Percentiles rank a stretch among this genome's conserved stretches.
Evolutionary conservation across 345 rosid species (phyloP).

Genomic region (Eucalyptus marginata): DNA sequence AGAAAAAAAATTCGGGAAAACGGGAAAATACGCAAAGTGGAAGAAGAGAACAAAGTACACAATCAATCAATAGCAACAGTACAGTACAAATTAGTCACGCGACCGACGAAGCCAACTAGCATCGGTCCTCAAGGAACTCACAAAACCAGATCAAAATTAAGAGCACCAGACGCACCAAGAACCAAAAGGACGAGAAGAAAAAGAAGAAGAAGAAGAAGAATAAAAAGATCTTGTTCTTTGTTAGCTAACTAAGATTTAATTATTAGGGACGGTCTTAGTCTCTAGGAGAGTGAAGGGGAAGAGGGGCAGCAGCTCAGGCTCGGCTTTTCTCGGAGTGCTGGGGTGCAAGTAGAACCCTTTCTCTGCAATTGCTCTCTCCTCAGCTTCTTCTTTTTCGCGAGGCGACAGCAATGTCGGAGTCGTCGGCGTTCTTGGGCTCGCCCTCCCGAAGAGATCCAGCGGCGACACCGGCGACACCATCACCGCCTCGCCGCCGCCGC

Average conservation of each 20-base stretch:
- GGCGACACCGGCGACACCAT: slow-evolving; percentile 71
- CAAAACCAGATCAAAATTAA: neutral
- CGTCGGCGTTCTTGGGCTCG: slow-evolving; percentile 23
- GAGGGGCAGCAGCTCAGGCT: slow-evolving; percentile 53
- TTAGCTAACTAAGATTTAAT: neutral
- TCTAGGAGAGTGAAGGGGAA: slow-evolving; percentile 69
- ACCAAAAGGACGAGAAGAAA: neutral
- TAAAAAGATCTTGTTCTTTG: neutral
- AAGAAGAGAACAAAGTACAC: neutral
- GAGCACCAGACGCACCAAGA: neutral
- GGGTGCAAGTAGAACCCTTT: slow-evolving; percentile 67
- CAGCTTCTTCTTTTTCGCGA: slow-evolving; percentile 1
- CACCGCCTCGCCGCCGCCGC: neutral
- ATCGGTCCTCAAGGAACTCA: neutral
- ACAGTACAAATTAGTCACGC: neutral
- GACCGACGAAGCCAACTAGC: neutral
- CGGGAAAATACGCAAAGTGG: neutral
- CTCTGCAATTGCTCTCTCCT: slow-evolving; percentile 44
- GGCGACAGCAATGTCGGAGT: slow-evolving; percentile 13
- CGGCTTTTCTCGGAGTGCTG: slow-evolving; percentile 33
- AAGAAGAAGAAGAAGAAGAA: neutral
- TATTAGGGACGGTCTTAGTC: neutral
- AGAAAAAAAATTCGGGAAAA: neutral
- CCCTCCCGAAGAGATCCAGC: slow-evolving; percentile 32
- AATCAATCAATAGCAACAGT: neutral